A percentile compares a stretch with the other conserved stretches of the same genome.
These are phyloP conservation scores for Pestalotiopsis sp. DNA, from an alignment of 2,329 filamentous ascomycete species.

Conservation along the genomic window DNA sequence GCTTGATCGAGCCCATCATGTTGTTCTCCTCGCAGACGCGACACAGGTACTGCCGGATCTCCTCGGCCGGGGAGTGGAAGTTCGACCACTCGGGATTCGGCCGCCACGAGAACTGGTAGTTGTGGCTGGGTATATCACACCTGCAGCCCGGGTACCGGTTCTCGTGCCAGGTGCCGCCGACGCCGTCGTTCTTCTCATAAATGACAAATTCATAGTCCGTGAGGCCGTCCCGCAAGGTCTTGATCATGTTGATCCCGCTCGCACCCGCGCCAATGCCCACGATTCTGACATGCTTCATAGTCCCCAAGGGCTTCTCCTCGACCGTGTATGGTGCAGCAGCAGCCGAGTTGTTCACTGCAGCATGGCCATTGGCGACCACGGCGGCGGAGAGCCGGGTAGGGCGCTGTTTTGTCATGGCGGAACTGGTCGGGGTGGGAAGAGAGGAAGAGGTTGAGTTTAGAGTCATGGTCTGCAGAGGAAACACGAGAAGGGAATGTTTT, in stretches of 20 bases:
- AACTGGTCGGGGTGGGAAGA: constrained; percentile 7
- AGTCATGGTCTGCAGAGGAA: constrained; percentile 1
- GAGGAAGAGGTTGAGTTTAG: constrained; percentile 15
- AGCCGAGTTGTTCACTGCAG: constrained; percentile 20
- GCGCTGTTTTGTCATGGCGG: constrained; percentile 31
- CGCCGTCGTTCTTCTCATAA: constrained; percentile 58
- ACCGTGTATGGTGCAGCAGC: constrained; percentile 33
- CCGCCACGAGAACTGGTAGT: constrained; percentile 65
- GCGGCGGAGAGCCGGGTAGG: constrained; percentile 18
- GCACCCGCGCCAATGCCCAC: constrained; percentile 47
- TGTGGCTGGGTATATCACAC: constrained; percentile 61
- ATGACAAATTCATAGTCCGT: constrained; percentile 47
- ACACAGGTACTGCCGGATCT: constrained; percentile 59
- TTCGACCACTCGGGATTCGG: constrained; percentile 62
- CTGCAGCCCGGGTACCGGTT: constrained; percentile 61
- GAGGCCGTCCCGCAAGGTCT: constrained; percentile 45
- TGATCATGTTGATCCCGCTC: constrained; percentile 47
- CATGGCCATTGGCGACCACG: constrained; percentile 15
- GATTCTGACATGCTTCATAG: constrained; percentile 42
- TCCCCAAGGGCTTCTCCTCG: constrained; percentile 39
- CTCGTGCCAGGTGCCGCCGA: constrained; percentile 62
- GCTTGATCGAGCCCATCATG: constrained; percentile 46
- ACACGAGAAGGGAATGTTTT: background rate
- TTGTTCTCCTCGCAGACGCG: constrained; percentile 49
- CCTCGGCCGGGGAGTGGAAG: constrained; percentile 56